These are phyloP conservation scores for Theobroma grandiflorum DNA, from an alignment of 441 rosid species.

Conservation along the genomic window DNA sequence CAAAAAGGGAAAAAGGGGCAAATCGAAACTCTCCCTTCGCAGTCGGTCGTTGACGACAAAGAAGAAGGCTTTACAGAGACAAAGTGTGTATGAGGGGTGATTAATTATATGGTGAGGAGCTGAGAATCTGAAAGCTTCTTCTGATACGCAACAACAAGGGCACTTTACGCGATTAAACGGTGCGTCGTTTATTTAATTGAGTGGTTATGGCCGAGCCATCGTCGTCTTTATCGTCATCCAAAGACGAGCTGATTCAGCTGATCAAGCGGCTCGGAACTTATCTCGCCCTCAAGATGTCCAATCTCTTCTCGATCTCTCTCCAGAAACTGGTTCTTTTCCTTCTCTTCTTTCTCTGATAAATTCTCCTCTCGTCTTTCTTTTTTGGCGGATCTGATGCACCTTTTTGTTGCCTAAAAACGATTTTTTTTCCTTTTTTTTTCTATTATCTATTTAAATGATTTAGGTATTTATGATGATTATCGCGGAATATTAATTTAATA, in stretches of 20 bases:
- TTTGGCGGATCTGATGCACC: slow-evolving; percentile 40
- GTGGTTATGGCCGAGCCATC: slow-evolving; percentile 68
- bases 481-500: neutral
- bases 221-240: slow-evolving; percentile 50
- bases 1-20: no score
- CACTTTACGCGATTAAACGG: slow-evolving; percentile 8
- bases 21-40: no score
- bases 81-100: neutral
- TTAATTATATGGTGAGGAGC: neutral
- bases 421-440: neutral
- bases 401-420: neutral
- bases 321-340: slow-evolving; percentile 64
- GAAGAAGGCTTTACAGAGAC: neutral
- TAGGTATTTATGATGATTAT: slow-evolving; percentile 6
- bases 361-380: neutral
- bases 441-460: neutral
- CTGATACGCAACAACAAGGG: slow-evolving; percentile 2
- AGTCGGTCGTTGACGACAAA: slow-evolving; percentile 13
- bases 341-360: slow-evolving; percentile 7
- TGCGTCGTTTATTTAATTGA: neutral
- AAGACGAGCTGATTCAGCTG: slow-evolving; percentile 77
- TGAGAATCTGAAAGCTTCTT: slow-evolving; percentile 31
- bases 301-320: slow-evolving; percentile 68
- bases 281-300: slow-evolving; percentile 81
- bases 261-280: slow-evolving; percentile 88